Evolutionary conservation across 1,139 yeast genomes (phyloP).

Genomic region (Candida glucosophila): DNA sequence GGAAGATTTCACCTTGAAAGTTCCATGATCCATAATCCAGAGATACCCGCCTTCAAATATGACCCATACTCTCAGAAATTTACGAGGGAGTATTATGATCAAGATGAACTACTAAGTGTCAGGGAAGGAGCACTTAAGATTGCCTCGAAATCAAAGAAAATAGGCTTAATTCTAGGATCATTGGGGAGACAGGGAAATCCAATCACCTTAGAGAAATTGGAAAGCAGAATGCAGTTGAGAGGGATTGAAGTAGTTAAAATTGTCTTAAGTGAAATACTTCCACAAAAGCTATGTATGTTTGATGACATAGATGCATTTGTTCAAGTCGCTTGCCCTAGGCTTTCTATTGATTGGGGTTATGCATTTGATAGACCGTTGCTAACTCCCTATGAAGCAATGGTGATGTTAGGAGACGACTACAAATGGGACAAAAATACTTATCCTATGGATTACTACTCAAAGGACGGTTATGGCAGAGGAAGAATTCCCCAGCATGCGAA

Average conservation of each 20-base stretch:
- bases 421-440: conserved; percentile 62
- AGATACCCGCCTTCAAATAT: conserved; percentile 82
- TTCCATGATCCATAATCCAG: conserved; percentile 96
- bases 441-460: conserved; percentile 94
- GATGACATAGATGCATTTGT: conserved; percentile 92
- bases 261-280: conserved; percentile 86
- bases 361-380: conserved; percentile 87
- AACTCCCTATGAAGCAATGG: conserved; percentile 97
- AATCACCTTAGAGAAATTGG: conserved; percentile 59
- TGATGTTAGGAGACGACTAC: conserved; percentile 64
- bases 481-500: conserved; percentile 39
- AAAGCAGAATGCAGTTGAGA: conserved; percentile 37
- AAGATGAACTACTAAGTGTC: conserved; percentile 66
- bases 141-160: conserved; percentile 54
- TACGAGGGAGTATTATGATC: conserved; percentile 84
- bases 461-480: conserved; percentile 92
- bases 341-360: conserved; percentile 98
- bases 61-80: conserved; percentile 92
- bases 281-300: conserved; percentile 87
- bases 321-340: conserved; percentile 95
- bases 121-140: conserved; percentile 62
- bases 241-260: conserved; percentile 75
- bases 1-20: conserved; percentile 94
- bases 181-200: conserved; percentile 94
- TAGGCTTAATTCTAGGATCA: conserved; percentile 90